Base-by-base conservation (phyloP, 2,329 filamentous ascomycete species). In the Trichoderma sp. region DNA sequence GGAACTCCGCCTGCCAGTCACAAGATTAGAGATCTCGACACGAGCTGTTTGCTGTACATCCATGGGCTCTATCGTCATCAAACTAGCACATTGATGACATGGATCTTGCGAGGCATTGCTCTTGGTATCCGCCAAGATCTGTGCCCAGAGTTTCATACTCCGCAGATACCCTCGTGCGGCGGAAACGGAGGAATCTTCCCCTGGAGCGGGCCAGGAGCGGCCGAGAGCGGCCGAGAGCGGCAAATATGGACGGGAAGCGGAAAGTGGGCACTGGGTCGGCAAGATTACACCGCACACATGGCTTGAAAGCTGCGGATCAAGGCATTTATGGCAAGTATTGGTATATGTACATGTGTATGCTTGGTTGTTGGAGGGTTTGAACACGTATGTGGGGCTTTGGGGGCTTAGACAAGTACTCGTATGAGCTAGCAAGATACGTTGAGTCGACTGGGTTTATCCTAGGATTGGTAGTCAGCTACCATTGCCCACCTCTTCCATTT, bases 111-210 rank as follows among this genome's bases (percentile, higher is more conserved):
- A 45, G 42, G n/a, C n/a, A 22, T 45, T 19, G 42, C 42, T 45
- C n/a, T 45, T 45, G 2, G 22, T 22, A 45, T 2, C 42, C n/a
- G 4, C n/a, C n/a, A 19, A 12, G 42, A 45, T 45, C 39, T 45
- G 0, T 19, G 5, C 0, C 42, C 4, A 19, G n/a, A 19, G 19
- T 2, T 4, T 12, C 4, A n/a, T 1, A 12, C 22, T 45, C 42
- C 42, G n/a, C 5, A n/a, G n/a, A 45, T 45, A 45, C 12, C 42
- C 4, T 45, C 42, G n/a, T 19, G 42, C 12, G 42, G 12, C 42
- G 42, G 42, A 48, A 48, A 22, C 22, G 12, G 5, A 48, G 22
- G n/a, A 48, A n/a, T 13, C n/a, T 48, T 22, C 22, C 1, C 42
- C 19, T 48, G 19, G 42, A 48, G n/a, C n/a, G 42, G 42, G n/a